Conservation (phyloP, 805 yeast species). For the Pichia ethanolica region DNA sequence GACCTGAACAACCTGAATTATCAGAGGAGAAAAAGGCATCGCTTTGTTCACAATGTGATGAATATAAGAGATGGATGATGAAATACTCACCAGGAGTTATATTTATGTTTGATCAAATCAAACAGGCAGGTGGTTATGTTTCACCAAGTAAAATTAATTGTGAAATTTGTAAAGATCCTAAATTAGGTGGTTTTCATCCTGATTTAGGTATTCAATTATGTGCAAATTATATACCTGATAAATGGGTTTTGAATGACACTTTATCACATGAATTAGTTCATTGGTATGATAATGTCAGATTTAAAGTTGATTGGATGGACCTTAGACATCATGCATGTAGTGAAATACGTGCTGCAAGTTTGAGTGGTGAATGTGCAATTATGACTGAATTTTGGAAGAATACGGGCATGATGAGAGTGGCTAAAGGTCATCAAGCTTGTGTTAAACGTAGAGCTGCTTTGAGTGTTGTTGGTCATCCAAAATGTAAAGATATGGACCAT, state of each 20-base stretch:
- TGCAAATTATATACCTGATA: slow-evolving; percentile 66
- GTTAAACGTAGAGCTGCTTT: slow-evolving; percentile 81
- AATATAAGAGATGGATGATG: slow-evolving; percentile 73
- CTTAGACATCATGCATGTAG: slow-evolving; percentile 94
- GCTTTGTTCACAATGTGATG: slow-evolving; percentile 65
- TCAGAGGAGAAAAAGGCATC: slow-evolving; percentile 6
- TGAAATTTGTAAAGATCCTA: slow-evolving; percentile 73
- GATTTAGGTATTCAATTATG: slow-evolving; percentile 80
- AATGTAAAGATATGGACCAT: slow-evolving; percentile 60
- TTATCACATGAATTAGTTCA: slow-evolving; percentile 90
- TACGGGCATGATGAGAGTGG: slow-evolving; percentile 25
- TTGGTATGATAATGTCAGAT: slow-evolving; percentile 84
- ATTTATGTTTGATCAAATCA: slow-evolving; percentile 81
- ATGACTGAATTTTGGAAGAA: slow-evolving; percentile 63
- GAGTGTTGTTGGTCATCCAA: slow-evolving; percentile 82
- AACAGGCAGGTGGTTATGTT: slow-evolving; percentile 49
- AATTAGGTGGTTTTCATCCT: slow-evolving; percentile 92
- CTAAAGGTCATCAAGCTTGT: slow-evolving; percentile 83
- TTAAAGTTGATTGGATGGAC: slow-evolving; percentile 79
- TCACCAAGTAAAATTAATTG: slow-evolving; percentile 57
- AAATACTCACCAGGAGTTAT: slow-evolving; percentile 75
- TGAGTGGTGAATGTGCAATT: slow-evolving; percentile 92
- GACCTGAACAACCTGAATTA: background rate
- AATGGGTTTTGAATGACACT: slow-evolving; percentile 84
- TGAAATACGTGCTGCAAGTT: slow-evolving; percentile 86